Base-by-base conservation (phyloP, 2,329 filamentous ascomycete genomes). In the Colletotrichum viniferum region DNA sequence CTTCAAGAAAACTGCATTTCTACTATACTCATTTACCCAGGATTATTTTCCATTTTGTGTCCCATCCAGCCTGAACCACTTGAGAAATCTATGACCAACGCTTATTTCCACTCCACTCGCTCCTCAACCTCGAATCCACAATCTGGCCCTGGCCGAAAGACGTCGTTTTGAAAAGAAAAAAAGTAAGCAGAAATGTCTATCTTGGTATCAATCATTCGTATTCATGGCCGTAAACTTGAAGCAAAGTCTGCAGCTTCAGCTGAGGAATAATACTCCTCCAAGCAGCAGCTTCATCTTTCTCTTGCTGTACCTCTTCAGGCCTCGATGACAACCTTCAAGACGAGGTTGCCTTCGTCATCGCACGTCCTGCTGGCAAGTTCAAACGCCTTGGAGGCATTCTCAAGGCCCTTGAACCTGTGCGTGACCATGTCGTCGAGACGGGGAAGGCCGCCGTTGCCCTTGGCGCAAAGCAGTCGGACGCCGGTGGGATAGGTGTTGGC, bases 401-500 rank as follows among this genome's bases (percentile, higher is more conserved):
- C 90, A 1, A 95, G 85, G 1, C 94, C 93, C 76, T 89, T 90
- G 83, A 92, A 94, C 8, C 91, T 89, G 82, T 95, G 94, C 5
- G 94, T 95, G n/a, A 95, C 90, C 86, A 95, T 90, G 79, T 92
- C 90, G 64, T 93, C 90, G 72, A 95, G 89, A 77, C 90, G 90
- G 0, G 93, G 93, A 24, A 94, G 86, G 4, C 82, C 80, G 4
- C 82, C 83, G 52, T 83, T 81, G 30, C 82, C 83, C 76, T 86
- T 83, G 79, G 89, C 81, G 86, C 89, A 83, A 82, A 93, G 84
- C 83, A 92, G 81, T 55, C 87, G 87, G 74, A 96, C 93, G n/a
- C 93, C 94, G 1, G 91, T 92, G 6, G 90, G 88, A 80, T 95
- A 96, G 0, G 93, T 94, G 82, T 95, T 94, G 24, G 93, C 93